Base-by-base conservation (phyloP, 176 grass and related monocot genomes). In the Tuctoria greenei region DNA sequence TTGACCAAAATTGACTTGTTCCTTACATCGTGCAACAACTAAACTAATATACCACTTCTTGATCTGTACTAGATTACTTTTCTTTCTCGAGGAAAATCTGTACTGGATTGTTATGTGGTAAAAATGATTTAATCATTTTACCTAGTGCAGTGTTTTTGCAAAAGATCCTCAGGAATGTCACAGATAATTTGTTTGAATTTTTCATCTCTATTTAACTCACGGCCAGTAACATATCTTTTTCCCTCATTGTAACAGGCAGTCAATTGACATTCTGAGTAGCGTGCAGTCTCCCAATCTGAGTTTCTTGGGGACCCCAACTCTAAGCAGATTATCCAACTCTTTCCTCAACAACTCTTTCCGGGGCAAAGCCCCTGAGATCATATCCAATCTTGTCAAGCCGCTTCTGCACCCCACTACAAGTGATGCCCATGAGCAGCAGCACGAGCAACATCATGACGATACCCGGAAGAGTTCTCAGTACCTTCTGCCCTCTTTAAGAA, bases 221-320 rank as follows among this genome's bases (percentile, higher is more conserved):
- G 4, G 31, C 39, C 9, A 26, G 6, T 64, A 70, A 81, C 58
- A 63, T 43, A 5, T 42, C 2, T 16, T 20, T 20, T 24, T 24
- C 58, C 34, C 23, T 64, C 69, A 9, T 77, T 42, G 74, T 62
- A 11, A 72, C 88, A 97, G 94, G 88, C 91, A 97, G 74, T 97
- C 91, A 6, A 97, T 97, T 13, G 86, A 97, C 88, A 97, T 91
- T 61, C 81, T 87, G 31, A 89, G 83, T 40, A 88, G 84, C 54
- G 80, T 97, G 58, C 86, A 88, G 14, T 82, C 93, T 0, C 93
- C 93, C 34, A 90, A 71, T 18, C 86, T 93, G 28, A 85, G 90
- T 40, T 93, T 93, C 76, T 72, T 93, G 49, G 93, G 88, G 17
- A 91, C 90, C 8, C 86, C 94, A 11, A 97, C 82, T 8, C 82